Percentiles rank a stretch among this genome's conserved stretches.
These are phyloP conservation scores for Flaveria floridana DNA, from an alignment of 140 eudicot species.

Conservation along the genomic window DNA sequence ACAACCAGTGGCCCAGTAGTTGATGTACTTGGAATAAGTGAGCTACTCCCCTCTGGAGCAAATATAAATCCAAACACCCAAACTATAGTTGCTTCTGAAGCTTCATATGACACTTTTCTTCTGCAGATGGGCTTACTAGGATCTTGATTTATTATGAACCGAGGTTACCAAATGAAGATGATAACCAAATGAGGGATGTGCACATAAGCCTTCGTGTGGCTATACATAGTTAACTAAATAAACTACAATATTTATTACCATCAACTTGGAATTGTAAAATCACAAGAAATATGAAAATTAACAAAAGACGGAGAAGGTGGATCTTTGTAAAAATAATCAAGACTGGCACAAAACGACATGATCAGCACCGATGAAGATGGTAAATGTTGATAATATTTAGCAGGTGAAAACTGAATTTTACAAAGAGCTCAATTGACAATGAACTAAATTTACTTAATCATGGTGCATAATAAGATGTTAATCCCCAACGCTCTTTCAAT, in stretches of 20 bases:
- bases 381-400: neutral
- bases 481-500: neutral
- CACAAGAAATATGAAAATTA: neutral
- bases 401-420: constrained; percentile 11
- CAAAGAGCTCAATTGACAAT: constrained; percentile 1
- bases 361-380: neutral
- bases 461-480: neutral
- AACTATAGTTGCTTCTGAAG: constrained; percentile 3
- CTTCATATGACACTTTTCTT: neutral
- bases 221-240: neutral
- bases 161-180: neutral
- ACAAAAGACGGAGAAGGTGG: neutral
- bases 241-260: neutral
- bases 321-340: constrained; percentile 1
- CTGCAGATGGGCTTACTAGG: neutral
- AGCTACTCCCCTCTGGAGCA: neutral
- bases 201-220: neutral
- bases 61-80: neutral
- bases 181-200: constrained; percentile 10
- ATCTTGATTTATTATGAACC: neutral
- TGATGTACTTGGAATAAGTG: neutral
- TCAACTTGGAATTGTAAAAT: neutral
- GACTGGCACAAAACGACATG: neutral
- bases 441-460: neutral
- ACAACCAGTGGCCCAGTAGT: too few species aligned